phyloP scores from a whole-genome alignment of 1,139 yeast species.

The Yamadazyma atlantica region DNA sequence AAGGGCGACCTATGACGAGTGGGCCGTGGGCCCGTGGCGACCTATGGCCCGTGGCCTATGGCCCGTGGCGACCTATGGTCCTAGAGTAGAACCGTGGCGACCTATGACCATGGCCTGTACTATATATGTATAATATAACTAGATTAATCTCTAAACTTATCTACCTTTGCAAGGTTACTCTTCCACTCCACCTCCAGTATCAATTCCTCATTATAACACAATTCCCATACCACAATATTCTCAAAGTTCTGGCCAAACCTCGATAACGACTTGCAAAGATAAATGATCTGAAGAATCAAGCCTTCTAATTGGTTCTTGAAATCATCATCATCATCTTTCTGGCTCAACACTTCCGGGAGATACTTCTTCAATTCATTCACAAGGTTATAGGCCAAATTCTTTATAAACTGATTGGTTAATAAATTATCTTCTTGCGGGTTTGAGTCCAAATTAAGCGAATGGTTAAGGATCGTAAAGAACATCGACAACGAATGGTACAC shows the following conservation, averaged over 20 bases:
- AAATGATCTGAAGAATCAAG: constrained; percentile 67
- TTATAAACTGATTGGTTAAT: constrained; percentile 34
- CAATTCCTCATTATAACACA: constrained; percentile 24
- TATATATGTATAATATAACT: too few species aligned
- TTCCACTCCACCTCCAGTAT: constrained; percentile 38
- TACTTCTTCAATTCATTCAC: constrained; percentile 26
- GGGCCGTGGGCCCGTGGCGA: too few species aligned
- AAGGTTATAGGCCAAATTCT: constrained; percentile 29
- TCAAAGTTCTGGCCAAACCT: constrained; percentile 71
- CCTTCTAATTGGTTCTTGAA: constrained; percentile 53
- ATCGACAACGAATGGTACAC: constrained; percentile 72
- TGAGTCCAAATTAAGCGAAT: constrained; percentile 14
- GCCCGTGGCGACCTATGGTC: too few species aligned
- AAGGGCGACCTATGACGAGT: too few species aligned
- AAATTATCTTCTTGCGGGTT: constrained; percentile 25
- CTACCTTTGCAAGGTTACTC: constrained; percentile 35
- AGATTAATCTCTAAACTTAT: constrained; percentile 25
- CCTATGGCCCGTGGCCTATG: neutral
- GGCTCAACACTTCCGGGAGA: constrained; percentile 24
- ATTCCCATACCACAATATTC: constrained; percentile 38
- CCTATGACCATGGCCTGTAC: too few species aligned
- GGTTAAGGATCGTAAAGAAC: constrained; percentile 59
- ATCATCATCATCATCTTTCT: constrained; percentile 32
- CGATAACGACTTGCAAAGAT: constrained; percentile 73
- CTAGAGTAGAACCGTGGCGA: too few species aligned